Percentiles rank a stretch among this genome's conserved stretches.
phyloP scores from a whole-genome alignment of 1,139 yeast species.

The Geotrichum siamense region DNA sequence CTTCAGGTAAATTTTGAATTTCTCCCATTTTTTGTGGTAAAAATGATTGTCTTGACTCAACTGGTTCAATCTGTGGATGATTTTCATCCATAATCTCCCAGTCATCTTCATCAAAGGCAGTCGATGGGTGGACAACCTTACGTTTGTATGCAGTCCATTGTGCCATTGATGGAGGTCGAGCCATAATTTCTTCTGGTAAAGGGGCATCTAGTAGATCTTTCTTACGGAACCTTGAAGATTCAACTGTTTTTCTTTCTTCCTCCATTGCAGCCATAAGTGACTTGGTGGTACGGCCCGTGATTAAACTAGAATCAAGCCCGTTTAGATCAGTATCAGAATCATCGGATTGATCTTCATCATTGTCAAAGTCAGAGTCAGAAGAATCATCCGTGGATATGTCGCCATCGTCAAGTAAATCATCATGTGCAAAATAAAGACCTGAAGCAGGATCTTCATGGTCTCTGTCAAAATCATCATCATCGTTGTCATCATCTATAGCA shows the following conservation, averaged over 20 bases:
- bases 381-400: conserved; percentile 23
- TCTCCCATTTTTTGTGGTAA: conserved; percentile 1
- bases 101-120: conserved; percentile 5
- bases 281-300: conserved; percentile 37
- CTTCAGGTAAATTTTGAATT: conserved; percentile 3
- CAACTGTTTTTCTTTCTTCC: conserved; percentile 27
- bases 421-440: conserved; percentile 17
- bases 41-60: not conserved
- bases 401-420: conserved; percentile 28
- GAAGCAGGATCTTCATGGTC: conserved; percentile 21
- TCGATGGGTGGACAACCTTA: conserved; percentile 4
- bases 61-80: not conserved
- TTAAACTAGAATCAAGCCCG: conserved; percentile 17
- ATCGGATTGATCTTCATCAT: conserved; percentile 51
- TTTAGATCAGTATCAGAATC: conserved; percentile 25
- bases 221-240: conserved; percentile 31
- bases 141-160: conserved; percentile 9
- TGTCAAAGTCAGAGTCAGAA: conserved; percentile 45
- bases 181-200: conserved; percentile 21
- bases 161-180: conserved; percentile 8
- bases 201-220: conserved; percentile 36
- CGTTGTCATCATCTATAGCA: conserved; percentile 19
- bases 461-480: conserved; percentile 19
- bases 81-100: not conserved
- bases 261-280: conserved; percentile 34